phyloP scores from a whole-genome alignment of 768 basidiomycete species.

The Boletus speciosus region DNA sequence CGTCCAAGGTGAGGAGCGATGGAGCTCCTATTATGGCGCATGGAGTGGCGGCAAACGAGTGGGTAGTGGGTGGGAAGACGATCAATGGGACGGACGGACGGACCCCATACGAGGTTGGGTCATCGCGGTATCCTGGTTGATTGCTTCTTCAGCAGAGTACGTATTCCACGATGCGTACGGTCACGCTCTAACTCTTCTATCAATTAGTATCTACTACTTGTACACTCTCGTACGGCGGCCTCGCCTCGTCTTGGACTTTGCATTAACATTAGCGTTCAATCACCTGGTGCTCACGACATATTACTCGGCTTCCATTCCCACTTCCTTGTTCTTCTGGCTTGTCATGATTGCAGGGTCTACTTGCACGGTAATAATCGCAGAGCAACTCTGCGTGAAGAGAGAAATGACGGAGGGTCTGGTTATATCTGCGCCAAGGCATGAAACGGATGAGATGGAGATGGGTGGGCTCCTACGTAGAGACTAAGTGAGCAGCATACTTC shows the following conservation, averaged over 20 bases:
- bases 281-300: conserved; percentile 94
- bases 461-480: conserved; percentile 49
- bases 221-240: conserved; percentile 88
- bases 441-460: conserved; percentile 55
- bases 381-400: conserved; percentile 86
- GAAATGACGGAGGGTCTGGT: conserved; percentile 86
- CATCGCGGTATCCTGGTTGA: conserved; percentile 81
- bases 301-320: conserved; percentile 62
- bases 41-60: conserved; percentile 82
- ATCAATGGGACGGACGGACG: conserved; percentile 61
- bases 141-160: conserved; percentile 81
- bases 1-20: conserved; percentile 59
- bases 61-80: conserved; percentile 47
- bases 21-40: conserved; percentile 65
- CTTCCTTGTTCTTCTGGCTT: conserved; percentile 91
- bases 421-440: conserved; percentile 43
- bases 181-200: conserved; percentile 10
- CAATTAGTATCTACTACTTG: conserved; percentile 64
- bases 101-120: conserved; percentile 89
- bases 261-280: conserved; percentile 85
- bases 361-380: conserved; percentile 76
- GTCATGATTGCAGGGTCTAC: conserved; percentile 68
- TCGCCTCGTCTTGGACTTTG: conserved; percentile 92
- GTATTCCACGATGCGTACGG: conserved; percentile 34
- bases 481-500: conserved; percentile 47